Evolutionary conservation across 2,329 filamentous ascomycete species (phyloP).

Genomic region (Clathrospora elynae): DNA sequence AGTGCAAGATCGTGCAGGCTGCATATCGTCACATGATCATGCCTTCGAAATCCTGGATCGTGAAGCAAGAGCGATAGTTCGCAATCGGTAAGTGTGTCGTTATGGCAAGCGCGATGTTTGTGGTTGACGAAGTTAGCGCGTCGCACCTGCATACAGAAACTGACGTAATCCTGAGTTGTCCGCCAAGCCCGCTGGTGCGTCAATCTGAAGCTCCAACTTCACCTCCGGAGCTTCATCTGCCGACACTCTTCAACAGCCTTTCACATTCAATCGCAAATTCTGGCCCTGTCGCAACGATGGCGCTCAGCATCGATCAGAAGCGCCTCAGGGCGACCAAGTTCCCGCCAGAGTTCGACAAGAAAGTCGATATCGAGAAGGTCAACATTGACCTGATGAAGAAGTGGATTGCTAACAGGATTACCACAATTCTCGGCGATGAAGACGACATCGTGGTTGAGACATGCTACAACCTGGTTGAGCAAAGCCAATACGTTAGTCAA

Average conservation of each 20-base stretch:
- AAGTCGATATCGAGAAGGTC: constrained; percentile 97
- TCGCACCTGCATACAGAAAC: constrained; percentile 19
- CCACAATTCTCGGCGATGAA: constrained; percentile 85
- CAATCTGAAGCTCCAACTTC: constrained; percentile 18
- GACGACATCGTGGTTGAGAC: constrained; percentile 96
- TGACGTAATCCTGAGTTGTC: constrained; percentile 19
- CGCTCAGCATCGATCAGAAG: constrained; percentile 84
- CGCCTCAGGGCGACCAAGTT: constrained; percentile 91
- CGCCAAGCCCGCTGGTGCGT: constrained; percentile 18
- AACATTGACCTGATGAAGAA: constrained; percentile 98
- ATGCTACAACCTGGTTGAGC: constrained; percentile 71
- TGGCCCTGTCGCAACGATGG: constrained; percentile 61
- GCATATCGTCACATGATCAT: neutral
- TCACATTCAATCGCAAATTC: constrained; percentile 1
- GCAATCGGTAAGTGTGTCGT: neutral
- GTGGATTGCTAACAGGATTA: constrained; percentile 91
- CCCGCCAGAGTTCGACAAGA: constrained; percentile 87
- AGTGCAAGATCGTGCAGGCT: no score
- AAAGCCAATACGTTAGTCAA: constrained; percentile 71
- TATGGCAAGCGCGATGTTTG: constrained; percentile 1
- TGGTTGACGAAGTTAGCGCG: constrained; percentile 8
- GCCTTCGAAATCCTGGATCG: neutral
- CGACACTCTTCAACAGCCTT: constrained; percentile 6
- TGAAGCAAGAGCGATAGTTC: no score
- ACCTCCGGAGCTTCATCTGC: constrained; percentile 9